Conservation (phyloP, 352 stramenopile genomes). For the Pythium rishiriense region DNA sequence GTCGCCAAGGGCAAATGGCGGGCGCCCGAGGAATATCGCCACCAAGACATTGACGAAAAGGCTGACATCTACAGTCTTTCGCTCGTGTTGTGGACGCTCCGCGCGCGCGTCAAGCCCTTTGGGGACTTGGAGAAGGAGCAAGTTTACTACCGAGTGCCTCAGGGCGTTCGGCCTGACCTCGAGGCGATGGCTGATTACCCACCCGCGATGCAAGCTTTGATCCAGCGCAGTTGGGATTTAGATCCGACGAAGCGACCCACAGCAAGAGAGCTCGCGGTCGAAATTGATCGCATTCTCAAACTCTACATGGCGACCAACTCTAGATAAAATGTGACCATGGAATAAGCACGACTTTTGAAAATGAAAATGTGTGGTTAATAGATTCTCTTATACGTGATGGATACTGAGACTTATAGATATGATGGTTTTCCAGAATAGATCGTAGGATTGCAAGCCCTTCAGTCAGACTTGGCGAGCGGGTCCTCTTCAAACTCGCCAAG, state of each 20-base stretch:
- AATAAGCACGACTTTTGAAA: neutral
- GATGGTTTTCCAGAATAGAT: neutral
- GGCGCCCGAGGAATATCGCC: conserved; percentile 68
- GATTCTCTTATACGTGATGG: conserved; percentile 2
- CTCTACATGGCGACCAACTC: conserved; percentile 11
- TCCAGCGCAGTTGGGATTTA: conserved; percentile 51
- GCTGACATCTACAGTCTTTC: conserved; percentile 74
- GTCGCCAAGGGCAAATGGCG: conserved; percentile 83
- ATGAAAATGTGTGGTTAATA: neutral
- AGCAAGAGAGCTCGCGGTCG: conserved; percentile 41
- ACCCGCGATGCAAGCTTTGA: conserved; percentile 61
- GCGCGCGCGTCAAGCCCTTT: conserved; percentile 51
- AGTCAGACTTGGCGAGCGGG: conserved; percentile 28
- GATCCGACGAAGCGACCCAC: conserved; percentile 53
- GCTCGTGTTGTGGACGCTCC: conserved; percentile 65
- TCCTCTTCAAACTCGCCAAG: conserved; percentile 64
- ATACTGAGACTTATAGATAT: conserved; percentile 7
- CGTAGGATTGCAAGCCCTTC: conserved; percentile 1
- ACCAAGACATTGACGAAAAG: conserved; percentile 49
- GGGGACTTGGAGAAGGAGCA: conserved; percentile 39
- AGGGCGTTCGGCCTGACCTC: conserved; percentile 44
- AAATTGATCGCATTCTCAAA: conserved; percentile 58
- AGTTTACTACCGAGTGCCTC: conserved; percentile 57
- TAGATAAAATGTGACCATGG: no score
- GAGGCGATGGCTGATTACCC: conserved; percentile 61